Evolutionary conservation across 2,329 filamentous ascomycete species (phyloP), one percentile per base, ranked within the genome.

Genomic region (Aspergillus brunneoviolaceus): DNA sequence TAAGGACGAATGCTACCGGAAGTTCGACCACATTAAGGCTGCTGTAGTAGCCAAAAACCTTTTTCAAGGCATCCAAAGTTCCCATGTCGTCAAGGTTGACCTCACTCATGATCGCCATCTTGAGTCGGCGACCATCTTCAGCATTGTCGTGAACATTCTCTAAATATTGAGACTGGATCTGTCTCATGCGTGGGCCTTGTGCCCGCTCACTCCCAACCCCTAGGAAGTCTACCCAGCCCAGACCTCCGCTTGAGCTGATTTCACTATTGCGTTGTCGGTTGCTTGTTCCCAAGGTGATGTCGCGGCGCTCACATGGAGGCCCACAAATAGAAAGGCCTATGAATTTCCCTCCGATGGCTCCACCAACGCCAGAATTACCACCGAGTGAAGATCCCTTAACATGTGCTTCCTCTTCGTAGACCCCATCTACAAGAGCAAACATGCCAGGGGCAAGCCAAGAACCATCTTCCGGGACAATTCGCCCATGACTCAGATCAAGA

Each of bases 191-290:
- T 1, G 85, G 76, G 0, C 94, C 93, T 1, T 89, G 86, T 6
- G 92, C 92, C 50, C 92, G 88, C 74, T 96, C 92, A 69, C 92
- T 96, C 39, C 94, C 94, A 1, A 95, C 85, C 5, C 94, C 95
- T 1, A 98, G 81, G 71, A 98, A 99, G 74, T 98, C 95, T 56
- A 96, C 92, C 93, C 95, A 99, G 49, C 95, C 95, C 71, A 98
- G 97, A 0, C 91, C 91, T 60, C 90, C 90, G 29, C 88, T 89
- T 48, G 90, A 76, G 48, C 74, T 79, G 39, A 79, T 59, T 55
- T 77, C 72, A 60, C 70, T 64, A 49, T 60, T 68, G 19, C 63
- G 71, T 31, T 72, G 69, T 14, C 69, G 82, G 16, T 82, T 84
- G 58, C 82, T 85, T 53, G 90, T 85, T 10, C 93, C 93, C 3